Conservation (phyloP, 768 basidiomycete species). For the Leucosporidium creatinivorum region DNA sequence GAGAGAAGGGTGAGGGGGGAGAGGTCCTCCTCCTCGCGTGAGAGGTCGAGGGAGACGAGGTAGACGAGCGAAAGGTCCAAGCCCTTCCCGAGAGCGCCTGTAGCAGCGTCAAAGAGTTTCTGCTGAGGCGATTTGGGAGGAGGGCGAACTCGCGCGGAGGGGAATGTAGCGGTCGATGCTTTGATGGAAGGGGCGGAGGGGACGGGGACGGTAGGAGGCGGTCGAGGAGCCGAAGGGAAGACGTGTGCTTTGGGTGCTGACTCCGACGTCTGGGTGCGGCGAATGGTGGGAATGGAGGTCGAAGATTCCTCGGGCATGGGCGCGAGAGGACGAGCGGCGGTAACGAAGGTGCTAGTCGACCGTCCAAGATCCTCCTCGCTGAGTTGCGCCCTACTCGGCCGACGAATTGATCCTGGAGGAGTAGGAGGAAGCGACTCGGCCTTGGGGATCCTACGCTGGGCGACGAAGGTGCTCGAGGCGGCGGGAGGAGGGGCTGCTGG, state of each 20-base stretch:
- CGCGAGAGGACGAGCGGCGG: too few species aligned
- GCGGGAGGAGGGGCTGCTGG: not conserved
- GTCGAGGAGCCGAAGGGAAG: not conserved
- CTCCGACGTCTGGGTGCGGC: not conserved
- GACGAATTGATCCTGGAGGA: too few species aligned
- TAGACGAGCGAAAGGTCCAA: constrained; percentile 25
- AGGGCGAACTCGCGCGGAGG: too few species aligned
- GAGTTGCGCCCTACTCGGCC: too few species aligned
- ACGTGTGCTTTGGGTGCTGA: not conserved
- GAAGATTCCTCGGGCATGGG: too few species aligned
- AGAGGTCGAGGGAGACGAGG: constrained; percentile 19
- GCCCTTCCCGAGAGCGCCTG: constrained; percentile 1
- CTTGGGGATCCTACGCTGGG: too few species aligned
- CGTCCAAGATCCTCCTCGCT: too few species aligned
- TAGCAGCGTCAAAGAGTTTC: constrained; percentile 7
- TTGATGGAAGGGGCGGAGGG: not conserved
- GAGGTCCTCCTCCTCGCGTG: not conserved
- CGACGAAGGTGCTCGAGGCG: not conserved
- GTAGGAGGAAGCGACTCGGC: too few species aligned
- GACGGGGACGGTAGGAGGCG: not conserved
- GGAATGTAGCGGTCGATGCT: too few species aligned
- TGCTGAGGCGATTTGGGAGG: too few species aligned
- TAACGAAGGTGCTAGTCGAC: too few species aligned
- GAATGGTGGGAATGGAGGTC: not conserved
- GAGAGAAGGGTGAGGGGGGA: constrained; percentile 10